Conservation (phyloP, 2,329 filamentous ascomycete genomes). For the Alternaria alternata region DNA sequence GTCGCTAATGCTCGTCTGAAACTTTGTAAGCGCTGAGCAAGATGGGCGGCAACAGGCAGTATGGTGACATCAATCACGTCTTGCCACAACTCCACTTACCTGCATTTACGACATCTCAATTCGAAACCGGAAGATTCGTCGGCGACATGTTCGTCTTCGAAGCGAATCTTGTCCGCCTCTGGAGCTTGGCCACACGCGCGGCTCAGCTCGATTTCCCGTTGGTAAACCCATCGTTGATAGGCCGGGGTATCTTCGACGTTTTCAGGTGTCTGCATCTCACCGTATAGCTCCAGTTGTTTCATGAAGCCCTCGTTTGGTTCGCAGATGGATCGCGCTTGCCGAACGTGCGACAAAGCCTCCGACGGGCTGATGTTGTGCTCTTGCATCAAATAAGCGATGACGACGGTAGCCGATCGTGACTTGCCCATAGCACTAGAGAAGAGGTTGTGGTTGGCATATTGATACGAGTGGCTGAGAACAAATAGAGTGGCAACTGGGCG, state of each 20-base stretch:
- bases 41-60: slow-evolving; percentile 15
- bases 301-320: slow-evolving; percentile 94
- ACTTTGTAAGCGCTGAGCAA: slow-evolving; percentile 37
- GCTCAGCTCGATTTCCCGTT: slow-evolving; percentile 70
- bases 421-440: slow-evolving; percentile 87
- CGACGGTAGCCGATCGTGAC: slow-evolving; percentile 85
- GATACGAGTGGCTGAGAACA: slow-evolving; percentile 35
- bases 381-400: slow-evolving; percentile 84
- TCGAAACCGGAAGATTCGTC: slow-evolving; percentile 60
- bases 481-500: slow-evolving; percentile 48
- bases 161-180: slow-evolving; percentile 76
- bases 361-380: slow-evolving; percentile 59
- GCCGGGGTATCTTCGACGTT: slow-evolving; percentile 72
- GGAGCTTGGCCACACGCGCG: slow-evolving; percentile 81
- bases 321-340: slow-evolving; percentile 75
- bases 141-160: slow-evolving; percentile 72
- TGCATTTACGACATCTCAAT: slow-evolving; percentile 90
- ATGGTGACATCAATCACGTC: slow-evolving; percentile 14
- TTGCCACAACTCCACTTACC: slow-evolving; percentile 58
- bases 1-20: slow-evolving; percentile 67
- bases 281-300: slow-evolving; percentile 85
- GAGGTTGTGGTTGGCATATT: slow-evolving; percentile 45
- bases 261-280: slow-evolving; percentile 82
- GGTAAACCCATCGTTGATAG: slow-evolving; percentile 83
- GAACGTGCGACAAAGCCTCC: slow-evolving; percentile 75